Conservation (phyloP, 345 rosid genomes). For the Lepidium aucheri region DNA sequence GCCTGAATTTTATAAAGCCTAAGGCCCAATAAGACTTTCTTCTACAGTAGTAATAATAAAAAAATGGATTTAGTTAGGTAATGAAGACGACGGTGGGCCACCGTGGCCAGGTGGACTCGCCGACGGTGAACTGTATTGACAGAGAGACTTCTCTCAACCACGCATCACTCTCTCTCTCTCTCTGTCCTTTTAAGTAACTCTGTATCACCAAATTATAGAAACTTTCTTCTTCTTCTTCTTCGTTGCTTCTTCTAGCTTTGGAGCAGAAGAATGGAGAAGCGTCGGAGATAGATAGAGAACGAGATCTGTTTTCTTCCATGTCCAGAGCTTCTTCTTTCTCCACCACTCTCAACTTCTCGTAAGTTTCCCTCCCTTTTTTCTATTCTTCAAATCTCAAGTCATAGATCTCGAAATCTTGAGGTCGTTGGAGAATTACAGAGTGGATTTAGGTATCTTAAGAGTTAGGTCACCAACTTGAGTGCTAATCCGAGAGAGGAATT, state of each 20-base stretch:
- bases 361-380: not conserved
- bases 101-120: slow-evolving; percentile 16
- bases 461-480: slow-evolving; percentile 11
- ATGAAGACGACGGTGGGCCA: slow-evolving; percentile 14
- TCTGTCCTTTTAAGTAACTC: not conserved
- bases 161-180: slow-evolving; percentile 6
- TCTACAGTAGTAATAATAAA: no score
- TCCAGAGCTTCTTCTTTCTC: slow-evolving; percentile 2
- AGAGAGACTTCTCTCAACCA: not conserved
- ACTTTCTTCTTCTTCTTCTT: slow-evolving; percentile 2
- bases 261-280: slow-evolving; percentile 18
- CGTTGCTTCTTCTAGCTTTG: not conserved
- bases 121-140: slow-evolving; percentile 23
- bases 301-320: slow-evolving; percentile 5
- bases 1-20: no score
- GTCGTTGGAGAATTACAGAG: not conserved
- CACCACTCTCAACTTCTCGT: not conserved
- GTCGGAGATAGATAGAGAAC: not conserved
- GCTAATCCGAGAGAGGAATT: not conserved
- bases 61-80: no score
- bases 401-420: not conserved
- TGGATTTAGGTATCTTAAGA: not conserved
- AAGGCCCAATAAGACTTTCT: no score
- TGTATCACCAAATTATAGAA: not conserved
- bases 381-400: not conserved